Evolutionary conservation across 192 early-diverging fungal genomes (phyloP).

Genomic region (Hyaloraphidium curvatum): DNA sequence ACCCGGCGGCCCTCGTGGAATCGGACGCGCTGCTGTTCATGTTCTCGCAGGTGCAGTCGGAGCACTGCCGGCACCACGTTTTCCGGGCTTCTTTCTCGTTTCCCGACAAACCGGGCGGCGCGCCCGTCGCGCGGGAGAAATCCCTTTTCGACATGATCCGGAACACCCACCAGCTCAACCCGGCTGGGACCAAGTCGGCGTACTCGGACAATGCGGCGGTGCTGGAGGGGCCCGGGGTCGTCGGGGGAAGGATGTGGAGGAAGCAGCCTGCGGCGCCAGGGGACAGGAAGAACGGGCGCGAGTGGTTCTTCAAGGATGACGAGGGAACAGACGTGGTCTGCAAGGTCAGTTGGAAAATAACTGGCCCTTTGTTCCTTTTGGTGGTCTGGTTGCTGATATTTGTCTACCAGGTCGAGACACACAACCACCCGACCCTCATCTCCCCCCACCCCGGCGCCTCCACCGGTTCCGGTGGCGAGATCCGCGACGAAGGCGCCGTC

Average conservation of each 20-base stretch:
- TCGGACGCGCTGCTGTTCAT: constrained; percentile 98
- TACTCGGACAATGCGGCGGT: constrained; percentile 99
- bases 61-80: constrained; percentile 99
- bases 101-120: too few species aligned
- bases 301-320: too few species aligned
- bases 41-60: constrained; percentile 99
- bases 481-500: constrained; percentile 97
- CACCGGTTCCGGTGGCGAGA: constrained; percentile 97
- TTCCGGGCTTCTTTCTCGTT: constrained; percentile 53
- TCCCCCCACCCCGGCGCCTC: constrained; percentile 97
- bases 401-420: constrained; percentile 95
- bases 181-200: constrained; percentile 73
- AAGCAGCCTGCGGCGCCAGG: too few species aligned
- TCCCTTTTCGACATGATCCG: constrained; percentile 95
- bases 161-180: constrained; percentile 71
- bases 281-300: too few species aligned
- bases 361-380: too few species aligned
- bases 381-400: background rate
- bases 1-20: constrained; percentile 26
- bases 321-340: too few species aligned
- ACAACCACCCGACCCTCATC: constrained; percentile 98
- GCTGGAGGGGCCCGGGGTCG: constrained; percentile 53
- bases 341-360: too few species aligned
- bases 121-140: constrained; percentile 1
- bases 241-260: too few species aligned